Evolutionary conservation across 2,329 filamentous ascomycete species (phyloP).

Genomic region (Metarhizium brunneum): DNA sequence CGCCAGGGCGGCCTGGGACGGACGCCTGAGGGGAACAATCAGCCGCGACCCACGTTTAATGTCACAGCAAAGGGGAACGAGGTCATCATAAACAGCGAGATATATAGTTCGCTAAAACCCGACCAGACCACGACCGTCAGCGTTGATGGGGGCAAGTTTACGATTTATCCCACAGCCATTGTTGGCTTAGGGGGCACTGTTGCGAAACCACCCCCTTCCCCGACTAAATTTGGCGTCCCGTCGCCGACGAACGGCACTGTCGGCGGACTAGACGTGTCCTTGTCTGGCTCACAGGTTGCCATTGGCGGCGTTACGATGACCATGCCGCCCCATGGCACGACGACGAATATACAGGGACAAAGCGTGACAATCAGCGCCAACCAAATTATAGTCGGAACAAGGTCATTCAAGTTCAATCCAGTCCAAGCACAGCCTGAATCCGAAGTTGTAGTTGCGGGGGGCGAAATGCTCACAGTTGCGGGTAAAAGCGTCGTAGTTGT

Average conservation of each 20-base stretch:
- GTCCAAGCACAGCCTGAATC: conserved; percentile 23
- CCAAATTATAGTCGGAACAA: conserved; percentile 23
- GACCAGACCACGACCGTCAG: conserved; percentile 32
- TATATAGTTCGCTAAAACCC: conserved; percentile 29
- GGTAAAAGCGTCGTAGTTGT: conserved; percentile 32
- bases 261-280: conserved; percentile 29
- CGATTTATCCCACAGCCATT: conserved; percentile 37
- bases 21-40: neutral
- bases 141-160: conserved; percentile 33
- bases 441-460: conserved; percentile 37
- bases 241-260: conserved; percentile 28
- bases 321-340: conserved; percentile 27
- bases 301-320: conserved; percentile 34
- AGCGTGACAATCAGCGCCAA: conserved; percentile 25
- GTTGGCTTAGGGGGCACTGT: conserved; percentile 35
- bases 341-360: conserved; percentile 23
- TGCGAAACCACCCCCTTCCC: conserved; percentile 26
- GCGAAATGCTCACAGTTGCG: conserved; percentile 35
- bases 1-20: neutral
- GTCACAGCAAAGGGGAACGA: conserved; percentile 34
- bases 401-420: conserved; percentile 27
- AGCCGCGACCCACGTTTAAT: conserved; percentile 20
- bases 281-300: conserved; percentile 30
- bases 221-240: conserved; percentile 20
- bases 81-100: conserved; percentile 39